Evolutionary conservation across 345 rosid species (phyloP).

Genomic region (Murraya paniculata): DNA sequence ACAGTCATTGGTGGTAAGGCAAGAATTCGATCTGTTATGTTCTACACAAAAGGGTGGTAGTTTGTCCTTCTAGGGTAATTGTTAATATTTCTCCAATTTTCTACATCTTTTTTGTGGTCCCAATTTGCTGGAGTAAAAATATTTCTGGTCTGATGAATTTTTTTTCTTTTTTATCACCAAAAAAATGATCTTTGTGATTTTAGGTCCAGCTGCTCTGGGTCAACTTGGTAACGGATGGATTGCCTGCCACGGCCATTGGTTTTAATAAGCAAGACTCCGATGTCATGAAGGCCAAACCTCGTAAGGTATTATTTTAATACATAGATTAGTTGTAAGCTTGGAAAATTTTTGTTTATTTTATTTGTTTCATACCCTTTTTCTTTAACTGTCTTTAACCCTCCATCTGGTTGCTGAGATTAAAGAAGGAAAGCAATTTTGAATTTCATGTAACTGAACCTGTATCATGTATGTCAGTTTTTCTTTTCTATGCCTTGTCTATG

Average conservation of each 20-base stretch:
- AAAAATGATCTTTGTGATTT: not conserved
- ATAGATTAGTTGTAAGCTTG: not conserved
- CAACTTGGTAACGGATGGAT: slow-evolving; percentile 96
- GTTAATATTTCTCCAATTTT: slow-evolving; percentile 1
- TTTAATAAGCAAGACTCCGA: slow-evolving; percentile 96
- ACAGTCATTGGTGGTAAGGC: not conserved
- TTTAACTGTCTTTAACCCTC: not conserved
- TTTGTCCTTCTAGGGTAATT: not conserved
- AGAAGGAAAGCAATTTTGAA: not conserved
- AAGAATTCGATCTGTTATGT: not conserved
- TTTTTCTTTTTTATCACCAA: not conserved
- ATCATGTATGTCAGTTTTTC: not conserved
- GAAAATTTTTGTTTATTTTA: not conserved
- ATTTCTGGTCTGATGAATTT: not conserved
- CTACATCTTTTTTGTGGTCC: not conserved
- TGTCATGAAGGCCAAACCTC: slow-evolving; percentile 97
- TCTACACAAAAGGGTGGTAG: not conserved
- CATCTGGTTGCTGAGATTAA: not conserved
- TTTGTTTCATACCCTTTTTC: not conserved
- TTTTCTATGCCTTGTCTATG: not conserved
- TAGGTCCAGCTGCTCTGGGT: slow-evolving; percentile 99
- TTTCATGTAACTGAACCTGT: not conserved
- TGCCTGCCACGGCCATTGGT: slow-evolving; percentile 99
- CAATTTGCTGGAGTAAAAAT: slow-evolving; percentile 1
- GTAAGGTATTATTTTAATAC: slow-evolving; percentile 61